These are phyloP conservation scores for Cystobasidiaceae sp. DNA, from an alignment of 1,284 basidiomycete species.

Conservation along the genomic window DNA sequence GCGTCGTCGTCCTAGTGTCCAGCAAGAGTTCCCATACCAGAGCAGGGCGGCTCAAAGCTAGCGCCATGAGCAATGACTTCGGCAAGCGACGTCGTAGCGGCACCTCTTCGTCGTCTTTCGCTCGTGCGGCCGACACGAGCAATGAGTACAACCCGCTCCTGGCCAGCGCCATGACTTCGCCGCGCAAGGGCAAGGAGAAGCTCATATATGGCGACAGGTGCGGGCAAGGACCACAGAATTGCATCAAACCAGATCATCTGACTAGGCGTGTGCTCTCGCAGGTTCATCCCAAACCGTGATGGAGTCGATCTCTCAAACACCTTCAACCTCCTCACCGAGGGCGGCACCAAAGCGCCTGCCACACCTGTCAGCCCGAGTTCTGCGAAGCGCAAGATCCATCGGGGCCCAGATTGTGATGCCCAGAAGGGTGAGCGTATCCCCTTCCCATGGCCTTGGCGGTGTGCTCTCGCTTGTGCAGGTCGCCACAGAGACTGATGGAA, in stretches of 20 bases:
- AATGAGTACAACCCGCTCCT: neutral
- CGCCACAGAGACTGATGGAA: neutral
- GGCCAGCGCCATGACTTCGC: constrained; percentile 20
- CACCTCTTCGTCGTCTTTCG: constrained; percentile 9
- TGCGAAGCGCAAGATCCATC: constrained; percentile 45
- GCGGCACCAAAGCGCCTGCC: constrained; percentile 21
- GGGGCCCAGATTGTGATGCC: constrained; percentile 48
- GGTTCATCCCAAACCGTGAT: constrained; percentile 55
- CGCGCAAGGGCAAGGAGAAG: constrained; percentile 34
- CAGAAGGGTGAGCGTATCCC: constrained; percentile 44
- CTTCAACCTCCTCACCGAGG: constrained; percentile 51
- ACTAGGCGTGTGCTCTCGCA: constrained; percentile 35
- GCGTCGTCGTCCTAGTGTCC: too few species aligned
- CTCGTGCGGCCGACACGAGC: neutral
- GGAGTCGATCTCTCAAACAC: constrained; percentile 52
- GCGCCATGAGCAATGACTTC: constrained; percentile 8
- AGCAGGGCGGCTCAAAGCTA: neutral
- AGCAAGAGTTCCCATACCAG: too few species aligned
- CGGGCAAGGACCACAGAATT: neutral
- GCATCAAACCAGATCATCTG: neutral
- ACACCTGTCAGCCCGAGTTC: constrained; percentile 40
- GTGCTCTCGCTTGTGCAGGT: neutral
- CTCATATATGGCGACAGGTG: constrained; percentile 35
- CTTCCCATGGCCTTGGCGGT: neutral
- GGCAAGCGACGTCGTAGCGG: constrained; percentile 1